phyloP scores from a whole-genome alignment of 345 rosid species.

The Salix suchowensis region DNA sequence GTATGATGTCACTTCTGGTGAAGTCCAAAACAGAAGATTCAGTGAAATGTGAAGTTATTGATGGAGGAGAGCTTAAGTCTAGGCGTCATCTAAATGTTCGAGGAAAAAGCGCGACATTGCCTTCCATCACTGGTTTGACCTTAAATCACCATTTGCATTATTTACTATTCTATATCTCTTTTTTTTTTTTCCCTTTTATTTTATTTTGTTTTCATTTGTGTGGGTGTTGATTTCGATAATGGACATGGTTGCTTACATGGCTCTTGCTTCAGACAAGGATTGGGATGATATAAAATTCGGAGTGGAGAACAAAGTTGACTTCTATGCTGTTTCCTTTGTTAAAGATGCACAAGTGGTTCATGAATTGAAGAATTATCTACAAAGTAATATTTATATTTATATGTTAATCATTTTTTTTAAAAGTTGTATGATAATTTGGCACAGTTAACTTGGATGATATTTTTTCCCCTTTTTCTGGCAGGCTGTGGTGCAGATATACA shows the following conservation, averaged over 20 bases:
- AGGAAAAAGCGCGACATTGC: constrained; percentile 95
- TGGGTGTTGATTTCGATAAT: constrained; percentile 8
- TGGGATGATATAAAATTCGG: constrained; percentile 99
- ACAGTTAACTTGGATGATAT: background rate
- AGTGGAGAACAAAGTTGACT: constrained; percentile 92
- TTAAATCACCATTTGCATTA: constrained; percentile 3
- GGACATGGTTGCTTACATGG: background rate
- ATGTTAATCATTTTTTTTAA: background rate
- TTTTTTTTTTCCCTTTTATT: background rate
- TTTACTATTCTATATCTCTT: too few relatives aligned
- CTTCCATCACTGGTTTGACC: constrained; percentile 84
- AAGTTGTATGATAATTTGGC: background rate
- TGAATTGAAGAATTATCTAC: constrained; percentile 87
- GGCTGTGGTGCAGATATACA: constrained; percentile 86
- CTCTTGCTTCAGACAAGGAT: constrained; percentile 72
- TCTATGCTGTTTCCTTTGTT: constrained; percentile 94
- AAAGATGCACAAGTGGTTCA: constrained; percentile 99
- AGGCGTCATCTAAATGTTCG: constrained; percentile 95
- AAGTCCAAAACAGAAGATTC: constrained; percentile 93
- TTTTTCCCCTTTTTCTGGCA: constrained; percentile 24
- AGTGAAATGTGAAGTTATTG: constrained; percentile 88
- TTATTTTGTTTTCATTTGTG: background rate
- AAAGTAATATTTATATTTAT: constrained; percentile 34
- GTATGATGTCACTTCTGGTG: constrained; percentile 94
- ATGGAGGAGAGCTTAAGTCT: constrained; percentile 99